Conservation (phyloP, 2,329 filamentous ascomycete species). For the Aspergillus phoenicis region DNA sequence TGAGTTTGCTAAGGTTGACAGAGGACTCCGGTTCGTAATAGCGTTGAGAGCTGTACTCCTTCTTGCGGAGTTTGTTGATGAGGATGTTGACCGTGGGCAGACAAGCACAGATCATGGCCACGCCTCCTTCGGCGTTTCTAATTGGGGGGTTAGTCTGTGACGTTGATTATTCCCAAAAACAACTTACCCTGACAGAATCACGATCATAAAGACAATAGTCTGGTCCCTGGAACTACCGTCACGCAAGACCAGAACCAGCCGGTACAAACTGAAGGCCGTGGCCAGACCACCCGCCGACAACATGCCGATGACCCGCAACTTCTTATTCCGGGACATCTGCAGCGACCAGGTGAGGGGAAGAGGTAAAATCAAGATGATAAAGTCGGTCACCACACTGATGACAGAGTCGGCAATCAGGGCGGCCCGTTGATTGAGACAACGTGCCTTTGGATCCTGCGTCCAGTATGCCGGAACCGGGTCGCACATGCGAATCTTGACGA, state of each 20-base stretch:
- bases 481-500: slow-evolving; percentile 45
- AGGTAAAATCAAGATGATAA: slow-evolving; percentile 41
- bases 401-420: slow-evolving; percentile 44
- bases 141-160: background rate
- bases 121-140: slow-evolving; percentile 42
- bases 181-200: slow-evolving; percentile 44
- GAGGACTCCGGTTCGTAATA: slow-evolving; percentile 33
- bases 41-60: slow-evolving; percentile 30
- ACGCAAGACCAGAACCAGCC: slow-evolving; percentile 38
- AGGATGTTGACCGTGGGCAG: slow-evolving; percentile 39
- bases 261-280: slow-evolving; percentile 42
- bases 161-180: background rate
- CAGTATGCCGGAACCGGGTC: slow-evolving; percentile 41
- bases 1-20: slow-evolving; percentile 32
- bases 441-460: slow-evolving; percentile 25
- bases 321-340: slow-evolving; percentile 40
- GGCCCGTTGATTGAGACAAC: slow-evolving; percentile 40
- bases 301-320: slow-evolving; percentile 41
- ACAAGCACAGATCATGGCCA: slow-evolving; percentile 43
- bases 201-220: slow-evolving; percentile 39
- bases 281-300: slow-evolving; percentile 44
- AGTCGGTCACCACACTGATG: slow-evolving; percentile 42
- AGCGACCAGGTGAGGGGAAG: slow-evolving; percentile 44
- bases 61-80: slow-evolving; percentile 27
- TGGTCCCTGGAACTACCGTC: slow-evolving; percentile 34